Evolutionary conservation across 1,284 basidiomycete species (phyloP).

Genomic region (Ceratobasidium sp.): DNA sequence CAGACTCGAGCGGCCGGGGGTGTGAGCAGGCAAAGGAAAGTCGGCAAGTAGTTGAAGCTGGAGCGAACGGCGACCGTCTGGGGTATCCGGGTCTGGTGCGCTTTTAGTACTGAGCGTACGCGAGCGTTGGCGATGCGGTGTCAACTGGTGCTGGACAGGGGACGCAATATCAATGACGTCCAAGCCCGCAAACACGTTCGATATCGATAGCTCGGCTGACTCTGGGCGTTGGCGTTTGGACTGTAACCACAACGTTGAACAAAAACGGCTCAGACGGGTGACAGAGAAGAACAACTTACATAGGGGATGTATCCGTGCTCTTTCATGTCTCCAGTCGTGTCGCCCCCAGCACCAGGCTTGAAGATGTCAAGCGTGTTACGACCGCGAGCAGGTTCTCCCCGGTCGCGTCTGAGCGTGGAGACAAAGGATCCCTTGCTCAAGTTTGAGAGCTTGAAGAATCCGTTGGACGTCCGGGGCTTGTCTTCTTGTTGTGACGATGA

Average conservation of each 20-base stretch:
- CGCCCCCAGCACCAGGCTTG: neutral
- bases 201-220: conserved; percentile 10
- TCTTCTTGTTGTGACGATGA: neutral
- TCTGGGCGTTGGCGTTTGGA: conserved; percentile 22
- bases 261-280: neutral
- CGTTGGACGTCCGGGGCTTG: conserved; percentile 6
- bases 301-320: conserved; percentile 5
- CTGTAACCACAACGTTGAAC: neutral
- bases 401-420: conserved; percentile 30
- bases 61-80: neutral
- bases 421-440: conserved; percentile 30
- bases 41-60: neutral
- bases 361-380: neutral
- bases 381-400: neutral
- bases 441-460: conserved; percentile 31
- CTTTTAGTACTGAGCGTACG: conserved; percentile 34
- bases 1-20: neutral
- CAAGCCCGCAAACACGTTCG: conserved; percentile 16
- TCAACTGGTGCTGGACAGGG: neutral
- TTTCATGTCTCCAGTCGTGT: neutral
- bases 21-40: neutral
- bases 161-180: conserved; percentile 17
- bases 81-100: neutral
- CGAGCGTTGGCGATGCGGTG: conserved; percentile 23
- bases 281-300: conserved; percentile 4